Base-by-base conservation (phyloP, 2,329 filamentous ascomycete species). In the Diaporthe australafricana region DNA sequence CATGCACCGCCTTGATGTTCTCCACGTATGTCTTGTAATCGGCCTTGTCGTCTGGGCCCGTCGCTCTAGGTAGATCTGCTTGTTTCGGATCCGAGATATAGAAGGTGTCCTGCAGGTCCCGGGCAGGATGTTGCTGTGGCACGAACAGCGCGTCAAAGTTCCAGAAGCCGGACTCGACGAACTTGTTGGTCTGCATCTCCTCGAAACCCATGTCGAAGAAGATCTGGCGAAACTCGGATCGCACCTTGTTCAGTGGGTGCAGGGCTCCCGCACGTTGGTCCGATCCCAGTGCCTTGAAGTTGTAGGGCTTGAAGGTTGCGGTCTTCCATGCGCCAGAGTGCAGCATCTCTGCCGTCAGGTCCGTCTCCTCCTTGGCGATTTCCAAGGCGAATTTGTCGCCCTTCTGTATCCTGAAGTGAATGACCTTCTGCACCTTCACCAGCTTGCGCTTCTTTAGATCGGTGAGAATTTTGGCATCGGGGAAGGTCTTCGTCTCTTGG, bases 161-260 rank as follows among this genome's bases (percentile, higher is more conserved):
- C 95, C 96, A 99, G 91, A 98, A 98, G 57, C 96, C 95, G 16
- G 95, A 96, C 85, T 99, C 96, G 74, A 98, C 95, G 81, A 92
- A 98, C 81, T 94, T 91, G 84, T 93, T 93, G 63, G 96, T 98
- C 17, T 95, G 94, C 96, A 99, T 98, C 87, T 99, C 96, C 79
- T 96, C 92, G 86, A 98, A 99, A 68, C 96, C 96, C 92, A 98
- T 97, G 81, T 98, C 95, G 84, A 99, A 98, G 91, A 99, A 99
- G 81, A 99, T 98, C 80, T 96, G 93, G 72, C 96, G 89, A 89
- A 99, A 98, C 84, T 98, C 96, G 78, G 94, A 90, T 77, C 96
- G 93, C 78, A 98, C 96, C 87, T 98, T 98, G 85, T 95, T 98
- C 76, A 99, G 85, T 79, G 92, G 91, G 80, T 88, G 92, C 79